Base-by-base conservation (phyloP, 1,284 basidiomycete genomes). In the Irpex sp. region DNA sequence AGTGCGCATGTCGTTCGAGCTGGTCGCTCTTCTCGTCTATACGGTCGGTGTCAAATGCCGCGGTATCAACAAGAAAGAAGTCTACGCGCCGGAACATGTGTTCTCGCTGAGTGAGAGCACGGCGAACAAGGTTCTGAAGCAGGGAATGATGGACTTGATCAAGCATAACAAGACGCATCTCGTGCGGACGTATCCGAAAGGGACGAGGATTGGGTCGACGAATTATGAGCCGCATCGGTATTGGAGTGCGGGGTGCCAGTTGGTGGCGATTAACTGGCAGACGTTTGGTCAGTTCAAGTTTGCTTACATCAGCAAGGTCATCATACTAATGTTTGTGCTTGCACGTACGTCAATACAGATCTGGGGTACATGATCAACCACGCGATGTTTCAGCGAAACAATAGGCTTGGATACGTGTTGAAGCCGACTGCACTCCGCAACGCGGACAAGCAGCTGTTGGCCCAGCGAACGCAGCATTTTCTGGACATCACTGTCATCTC, bases 241-340 rank as follows among this genome's bases (percentile, higher is more conserved):
- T 75, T 99, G 97, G 97, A 85, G 87, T 0, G 88, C 89, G 0
- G 97, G 97, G 0, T 88, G 89, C 15, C 97, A 99, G 76, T 77
- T 99, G n/a, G 96, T 97, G 0, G 95, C 97, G 5, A 84, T 99
- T 65, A 99, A 99, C 75, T 98, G 96, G 93, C 97, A 99, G 76
- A 99, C 96, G 0, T 90, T 90, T 69, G 94, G 93, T 94, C 68
- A 62, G 85, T 21, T 76, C 17, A n/a, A 21, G 19, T 26, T 17
- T 55, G 57, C 37, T 44, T 59, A 52, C 0, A 38, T 57, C 56
- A 26, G 3, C 38, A 8, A 26, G 36, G 40, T 26, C 36, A 37
- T 44, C 61, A 31, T 37, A 56, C 26, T 26, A 26, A 26, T 26
- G 26, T 26, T 4, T 26, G 26, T 26, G 19, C 8, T 54, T 21